Percentiles rank a stretch among this genome's conserved stretches.
These are phyloP conservation scores for Rhizopus sp. DNA, from an alignment of 371 early-diverging fungal species.

Conservation along the genomic window DNA sequence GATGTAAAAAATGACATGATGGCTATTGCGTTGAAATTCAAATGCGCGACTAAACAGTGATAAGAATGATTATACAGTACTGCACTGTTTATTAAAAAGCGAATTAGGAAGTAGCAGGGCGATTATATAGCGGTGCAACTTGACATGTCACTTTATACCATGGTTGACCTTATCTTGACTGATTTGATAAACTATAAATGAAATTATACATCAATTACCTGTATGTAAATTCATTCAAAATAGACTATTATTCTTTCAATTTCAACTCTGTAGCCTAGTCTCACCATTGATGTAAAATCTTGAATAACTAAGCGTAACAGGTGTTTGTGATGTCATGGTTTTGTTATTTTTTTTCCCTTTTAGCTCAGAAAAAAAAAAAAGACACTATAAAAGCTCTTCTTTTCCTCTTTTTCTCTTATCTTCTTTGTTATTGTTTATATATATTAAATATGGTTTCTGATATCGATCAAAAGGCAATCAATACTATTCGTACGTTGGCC, in stretches of 20 bases:
- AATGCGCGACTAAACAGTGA: conserved; percentile 67
- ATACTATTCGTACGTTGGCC: conserved; percentile 93
- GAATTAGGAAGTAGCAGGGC: no score
- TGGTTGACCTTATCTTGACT: no score
- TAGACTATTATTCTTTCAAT: conserved; percentile 44
- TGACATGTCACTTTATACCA: no score
- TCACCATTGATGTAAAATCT: background rate
- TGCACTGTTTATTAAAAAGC: background rate
- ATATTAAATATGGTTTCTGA: conserved; percentile 15
- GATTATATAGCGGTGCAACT: no score
- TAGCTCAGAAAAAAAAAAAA: conserved; percentile 3
- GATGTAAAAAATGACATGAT: conserved; percentile 66
- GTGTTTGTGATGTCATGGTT: conserved; percentile 1
- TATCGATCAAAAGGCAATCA: conserved; percentile 52
- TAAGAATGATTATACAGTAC: background rate
- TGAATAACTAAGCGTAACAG: background rate
- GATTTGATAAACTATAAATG: conserved; percentile 18
- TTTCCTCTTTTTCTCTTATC: background rate
- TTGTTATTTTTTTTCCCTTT: background rate
- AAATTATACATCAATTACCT: conserved; percentile 44
- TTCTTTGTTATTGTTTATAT: conserved; percentile 4
- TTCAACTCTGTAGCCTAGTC: conserved; percentile 50
- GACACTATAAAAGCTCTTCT: conserved; percentile 2
- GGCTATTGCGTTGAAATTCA: conserved; percentile 75
- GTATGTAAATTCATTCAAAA: conserved; percentile 25